Evolutionary conservation across 2,329 filamentous ascomycete genomes (phyloP).

Genomic region (Talaromyces sp.): DNA sequence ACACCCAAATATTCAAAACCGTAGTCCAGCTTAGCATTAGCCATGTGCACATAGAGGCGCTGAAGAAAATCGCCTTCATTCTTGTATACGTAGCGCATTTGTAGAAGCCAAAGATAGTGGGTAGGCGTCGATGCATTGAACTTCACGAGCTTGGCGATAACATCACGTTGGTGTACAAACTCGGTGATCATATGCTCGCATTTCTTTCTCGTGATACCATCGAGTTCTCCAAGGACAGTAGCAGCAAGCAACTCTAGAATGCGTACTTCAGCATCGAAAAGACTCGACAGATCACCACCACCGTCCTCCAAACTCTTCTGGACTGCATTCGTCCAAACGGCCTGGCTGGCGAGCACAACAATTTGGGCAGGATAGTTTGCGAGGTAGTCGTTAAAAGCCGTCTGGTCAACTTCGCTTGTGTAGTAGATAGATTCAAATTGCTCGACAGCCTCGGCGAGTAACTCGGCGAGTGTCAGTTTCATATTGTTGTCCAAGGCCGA

Average conservation of each 20-base stretch:
- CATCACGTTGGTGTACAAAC: conserved; percentile 94
- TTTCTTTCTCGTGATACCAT: conserved; percentile 83
- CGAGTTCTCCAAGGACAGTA: conserved; percentile 84
- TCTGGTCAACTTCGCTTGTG: conserved; percentile 63
- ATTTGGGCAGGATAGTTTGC: conserved; percentile 84
- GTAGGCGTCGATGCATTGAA: conserved; percentile 67
- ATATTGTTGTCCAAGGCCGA: conserved; percentile 85
- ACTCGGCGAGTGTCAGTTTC: conserved; percentile 87
- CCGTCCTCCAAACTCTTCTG: conserved; percentile 69
- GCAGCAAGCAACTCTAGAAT: conserved; percentile 80
- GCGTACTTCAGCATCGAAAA: conserved; percentile 78
- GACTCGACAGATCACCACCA: conserved; percentile 60
- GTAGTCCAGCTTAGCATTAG: conserved; percentile 90
- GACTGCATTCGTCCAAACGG: conserved; percentile 85
- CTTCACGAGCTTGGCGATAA: conserved; percentile 78
- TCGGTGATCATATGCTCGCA: conserved; percentile 98
- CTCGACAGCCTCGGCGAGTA: conserved; percentile 78
- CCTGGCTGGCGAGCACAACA: conserved; percentile 89
- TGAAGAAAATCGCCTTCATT: conserved; percentile 74
- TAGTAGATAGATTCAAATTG: conserved; percentile 75
- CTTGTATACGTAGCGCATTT: conserved; percentile 93
- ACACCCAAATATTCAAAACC: conserved; percentile 98
- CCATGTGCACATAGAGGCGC: conserved; percentile 89
- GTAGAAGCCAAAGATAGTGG: conserved; percentile 88
- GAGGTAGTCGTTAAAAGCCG: conserved; percentile 73